Conservation (phyloP, 2,329 filamentous ascomycete species). For the Penicillium brasilianum region DNA sequence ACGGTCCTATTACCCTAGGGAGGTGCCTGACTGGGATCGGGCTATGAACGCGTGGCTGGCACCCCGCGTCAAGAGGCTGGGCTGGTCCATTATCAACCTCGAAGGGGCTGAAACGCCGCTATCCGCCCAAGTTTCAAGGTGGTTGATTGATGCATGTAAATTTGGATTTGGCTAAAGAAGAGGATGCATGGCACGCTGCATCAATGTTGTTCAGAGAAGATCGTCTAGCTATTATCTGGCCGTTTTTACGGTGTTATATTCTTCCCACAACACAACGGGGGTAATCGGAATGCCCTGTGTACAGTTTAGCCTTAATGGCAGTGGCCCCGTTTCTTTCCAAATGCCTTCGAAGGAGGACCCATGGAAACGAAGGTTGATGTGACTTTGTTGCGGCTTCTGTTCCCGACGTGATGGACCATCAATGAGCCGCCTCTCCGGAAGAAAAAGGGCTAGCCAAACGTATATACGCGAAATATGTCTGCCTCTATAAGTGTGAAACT, state of each 20-base stretch:
- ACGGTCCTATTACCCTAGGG: not conserved
- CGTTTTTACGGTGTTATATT: not conserved
- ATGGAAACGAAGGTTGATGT: slow-evolving; percentile 14
- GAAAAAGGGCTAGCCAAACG: not conserved
- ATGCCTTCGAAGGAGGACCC: slow-evolving; percentile 18
- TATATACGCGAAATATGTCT: not conserved
- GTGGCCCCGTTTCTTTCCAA: slow-evolving; percentile 17
- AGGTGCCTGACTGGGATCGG: not conserved
- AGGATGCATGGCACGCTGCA: not conserved
- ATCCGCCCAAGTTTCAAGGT: slow-evolving; percentile 6
- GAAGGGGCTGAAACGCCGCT: slow-evolving; percentile 10
- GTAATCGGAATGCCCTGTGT: slow-evolving; percentile 6
- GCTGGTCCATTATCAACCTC: slow-evolving; percentile 6
- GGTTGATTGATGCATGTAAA: not conserved
- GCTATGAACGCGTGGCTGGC: not conserved
- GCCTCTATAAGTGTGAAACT: too few species aligned
- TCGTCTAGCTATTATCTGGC: not conserved
- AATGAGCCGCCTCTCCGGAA: not conserved
- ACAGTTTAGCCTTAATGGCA: slow-evolving; percentile 9
- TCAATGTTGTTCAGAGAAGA: not conserved
- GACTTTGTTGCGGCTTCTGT: not conserved
- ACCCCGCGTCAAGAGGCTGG: slow-evolving; percentile 12
- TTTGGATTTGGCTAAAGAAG: not conserved
- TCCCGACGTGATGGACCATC: not conserved
- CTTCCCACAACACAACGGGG: not conserved